Conservation (phyloP, 2,329 filamentous ascomycete genomes). For the Talaromyces sp. region DNA sequence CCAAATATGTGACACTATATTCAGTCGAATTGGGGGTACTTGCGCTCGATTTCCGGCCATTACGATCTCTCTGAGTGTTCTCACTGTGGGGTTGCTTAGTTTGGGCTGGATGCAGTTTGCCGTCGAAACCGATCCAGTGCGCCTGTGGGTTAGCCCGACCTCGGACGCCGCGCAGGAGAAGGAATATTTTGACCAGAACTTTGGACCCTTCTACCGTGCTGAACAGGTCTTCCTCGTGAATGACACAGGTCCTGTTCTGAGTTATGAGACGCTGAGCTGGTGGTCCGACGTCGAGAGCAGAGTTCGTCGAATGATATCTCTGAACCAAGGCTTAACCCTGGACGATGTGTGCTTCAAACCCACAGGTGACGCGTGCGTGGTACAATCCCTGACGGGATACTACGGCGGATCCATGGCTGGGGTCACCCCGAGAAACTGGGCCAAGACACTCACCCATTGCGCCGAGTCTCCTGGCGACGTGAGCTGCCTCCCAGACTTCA, state of each 20-base stretch:
- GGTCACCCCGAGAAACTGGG: constrained; percentile 65
- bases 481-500: constrained; percentile 79
- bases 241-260: constrained; percentile 78
- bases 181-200: constrained; percentile 84
- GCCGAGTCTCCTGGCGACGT: constrained; percentile 65
- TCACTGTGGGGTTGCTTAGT: constrained; percentile 73
- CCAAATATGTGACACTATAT: constrained; percentile 71
- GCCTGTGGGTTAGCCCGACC: constrained; percentile 92
- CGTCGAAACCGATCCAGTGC: constrained; percentile 85
- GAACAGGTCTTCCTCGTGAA: constrained; percentile 94
- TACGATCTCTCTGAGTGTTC: constrained; percentile 70
- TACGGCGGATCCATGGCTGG: constrained; percentile 63
- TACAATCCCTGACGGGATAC: constrained; percentile 89
- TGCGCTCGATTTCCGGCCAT: constrained; percentile 80
- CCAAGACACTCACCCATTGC: constrained; percentile 65
- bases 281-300: constrained; percentile 87
- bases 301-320: constrained; percentile 66
- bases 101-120: constrained; percentile 83
- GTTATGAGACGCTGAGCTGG: constrained; percentile 84
- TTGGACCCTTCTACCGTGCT: constrained; percentile 91
- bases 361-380: constrained; percentile 78
- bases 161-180: constrained; percentile 91
- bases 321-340: constrained; percentile 62
- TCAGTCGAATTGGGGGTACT: constrained; percentile 71
- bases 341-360: constrained; percentile 93